phyloP scores from a whole-genome alignment of 768 basidiomycete genomes.

The Cyclocybe aegerita region DNA sequence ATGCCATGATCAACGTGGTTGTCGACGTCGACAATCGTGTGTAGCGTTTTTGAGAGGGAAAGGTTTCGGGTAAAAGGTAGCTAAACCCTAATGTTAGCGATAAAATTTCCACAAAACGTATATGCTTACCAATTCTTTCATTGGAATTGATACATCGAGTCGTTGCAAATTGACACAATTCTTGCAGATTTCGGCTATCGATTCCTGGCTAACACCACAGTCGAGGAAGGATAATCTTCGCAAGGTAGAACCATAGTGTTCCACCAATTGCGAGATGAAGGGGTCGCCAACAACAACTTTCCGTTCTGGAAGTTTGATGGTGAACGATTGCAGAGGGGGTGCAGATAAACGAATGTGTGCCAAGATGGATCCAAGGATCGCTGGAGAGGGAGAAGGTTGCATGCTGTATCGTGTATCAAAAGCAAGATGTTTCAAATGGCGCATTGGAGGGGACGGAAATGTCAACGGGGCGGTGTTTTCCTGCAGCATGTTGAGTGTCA shows the following conservation, averaged over 20 bases:
- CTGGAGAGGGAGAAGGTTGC: constrained; percentile 27
- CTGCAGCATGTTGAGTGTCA: constrained; percentile 20
- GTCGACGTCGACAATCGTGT: constrained; percentile 45
- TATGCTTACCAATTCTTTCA: constrained; percentile 46
- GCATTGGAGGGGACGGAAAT: constrained; percentile 32
- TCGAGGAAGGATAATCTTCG: constrained; percentile 46
- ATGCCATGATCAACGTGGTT: constrained; percentile 41
- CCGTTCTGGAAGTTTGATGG: constrained; percentile 45
- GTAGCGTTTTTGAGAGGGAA: constrained; percentile 33
- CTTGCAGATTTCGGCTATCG: constrained; percentile 39
- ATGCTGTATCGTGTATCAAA: constrained; percentile 45
- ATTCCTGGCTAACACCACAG: constrained; percentile 38
- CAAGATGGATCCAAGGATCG: constrained; percentile 29
- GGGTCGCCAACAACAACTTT: constrained; percentile 33
- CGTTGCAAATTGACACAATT: constrained; percentile 46
- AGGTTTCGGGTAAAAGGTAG: constrained; percentile 35
- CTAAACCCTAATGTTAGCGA: constrained; percentile 14
- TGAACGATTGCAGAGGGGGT: constrained; percentile 34
- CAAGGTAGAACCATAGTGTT: constrained; percentile 41
- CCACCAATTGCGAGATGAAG: constrained; percentile 43
- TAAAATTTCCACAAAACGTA: background rate
- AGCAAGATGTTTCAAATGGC: constrained; percentile 48
- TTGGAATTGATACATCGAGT: constrained; percentile 49
- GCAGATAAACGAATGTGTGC: constrained; percentile 29
- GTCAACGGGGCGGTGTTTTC: constrained; percentile 31